These are phyloP conservation scores for Thermomucor indicae-seudaticae DNA, from an alignment of 371 early-diverging fungal genomes.

Conservation along the genomic window DNA sequence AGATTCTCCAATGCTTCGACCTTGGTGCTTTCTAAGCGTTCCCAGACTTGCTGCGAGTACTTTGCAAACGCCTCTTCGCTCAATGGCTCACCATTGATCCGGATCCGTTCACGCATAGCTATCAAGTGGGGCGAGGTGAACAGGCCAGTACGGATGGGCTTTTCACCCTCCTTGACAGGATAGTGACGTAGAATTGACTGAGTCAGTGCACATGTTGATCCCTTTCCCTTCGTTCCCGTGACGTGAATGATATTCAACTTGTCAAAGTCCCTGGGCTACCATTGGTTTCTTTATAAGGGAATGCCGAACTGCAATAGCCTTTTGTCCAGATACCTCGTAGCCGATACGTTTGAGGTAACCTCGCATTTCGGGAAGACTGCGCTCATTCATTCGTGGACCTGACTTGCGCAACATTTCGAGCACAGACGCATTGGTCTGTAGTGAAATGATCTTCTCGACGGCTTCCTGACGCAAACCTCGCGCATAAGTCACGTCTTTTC, in stretches of 20 bases:
- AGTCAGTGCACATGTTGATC: conserved; percentile 73
- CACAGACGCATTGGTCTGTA: conserved; percentile 81
- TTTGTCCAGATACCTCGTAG: conserved; percentile 50
- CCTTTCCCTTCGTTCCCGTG: conserved; percentile 88
- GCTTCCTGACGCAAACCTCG: too few relatives aligned
- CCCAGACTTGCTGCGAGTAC: conserved; percentile 87
- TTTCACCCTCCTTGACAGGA: conserved; percentile 17
- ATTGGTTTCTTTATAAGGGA: background rate
- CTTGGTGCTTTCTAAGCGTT: conserved; percentile 58
- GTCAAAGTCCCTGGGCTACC: conserved; percentile 58
- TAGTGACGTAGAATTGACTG: conserved; percentile 60
- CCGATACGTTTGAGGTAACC: conserved; percentile 66
- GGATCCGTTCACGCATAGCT: conserved; percentile 91
- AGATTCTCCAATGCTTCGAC: conserved; percentile 26
- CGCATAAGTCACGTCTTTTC: too few relatives aligned
- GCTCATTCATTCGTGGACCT: conserved; percentile 65
- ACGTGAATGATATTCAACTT: conserved; percentile 76
- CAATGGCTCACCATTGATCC: conserved; percentile 86
- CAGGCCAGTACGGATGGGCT: conserved; percentile 61
- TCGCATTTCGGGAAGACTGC: conserved; percentile 70
- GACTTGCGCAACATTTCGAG: conserved; percentile 69
- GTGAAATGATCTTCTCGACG: conserved; percentile 68
- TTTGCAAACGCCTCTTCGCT: conserved; percentile 71
- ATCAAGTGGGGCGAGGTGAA: conserved; percentile 94
- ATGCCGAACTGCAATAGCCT: background rate